A percentile compares a stretch with the other conserved stretches of the same genome.
Conservation (phyloP, 139 green algal genomes). For the Desmodesmus armatus region DNA sequence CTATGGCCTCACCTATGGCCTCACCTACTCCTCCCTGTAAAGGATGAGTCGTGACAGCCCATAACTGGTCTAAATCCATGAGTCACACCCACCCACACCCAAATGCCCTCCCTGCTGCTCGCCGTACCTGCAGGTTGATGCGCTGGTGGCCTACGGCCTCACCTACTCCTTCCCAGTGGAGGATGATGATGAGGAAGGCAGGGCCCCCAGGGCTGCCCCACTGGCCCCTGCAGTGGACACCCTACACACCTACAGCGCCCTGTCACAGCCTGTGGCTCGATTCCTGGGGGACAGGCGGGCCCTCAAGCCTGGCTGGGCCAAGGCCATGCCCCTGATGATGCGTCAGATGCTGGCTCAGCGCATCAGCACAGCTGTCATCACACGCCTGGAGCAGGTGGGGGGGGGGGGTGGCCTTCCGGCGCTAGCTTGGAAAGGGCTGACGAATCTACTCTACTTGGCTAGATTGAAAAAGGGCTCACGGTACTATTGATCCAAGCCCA, state of each 20-base stretch:
- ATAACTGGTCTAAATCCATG: no score
- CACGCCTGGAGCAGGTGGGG: slow-evolving; percentile 60
- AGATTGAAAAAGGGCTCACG: no score
- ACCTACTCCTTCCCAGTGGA: slow-evolving; percentile 61
- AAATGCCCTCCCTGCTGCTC: neutral
- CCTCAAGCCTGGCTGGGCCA: neutral
- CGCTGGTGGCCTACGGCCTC: slow-evolving; percentile 76
- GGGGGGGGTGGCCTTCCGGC: no score
- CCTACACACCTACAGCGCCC: slow-evolving; percentile 57
- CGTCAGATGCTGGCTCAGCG: slow-evolving; percentile 83
- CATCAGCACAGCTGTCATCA: slow-evolving; percentile 76
- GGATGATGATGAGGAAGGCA: neutral
- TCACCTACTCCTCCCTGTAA: no score
- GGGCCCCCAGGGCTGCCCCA: slow-evolving; percentile 45
- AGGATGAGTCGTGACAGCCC: no score
- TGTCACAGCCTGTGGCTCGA: slow-evolving; percentile 19
- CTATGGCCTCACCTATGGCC: no score
- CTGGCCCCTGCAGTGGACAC: slow-evolving; percentile 65
- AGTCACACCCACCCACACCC: no score
- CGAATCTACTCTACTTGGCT: no score
- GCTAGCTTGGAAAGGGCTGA: no score
- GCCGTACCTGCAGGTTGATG: slow-evolving; percentile 46
- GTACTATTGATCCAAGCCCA: no score
- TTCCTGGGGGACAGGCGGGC: no score
- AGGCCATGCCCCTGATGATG: slow-evolving; percentile 66